phyloP scores from a whole-genome alignment of 225 moss, liverwort and hornwort species.

The Anthoceros angustus region DNA sequence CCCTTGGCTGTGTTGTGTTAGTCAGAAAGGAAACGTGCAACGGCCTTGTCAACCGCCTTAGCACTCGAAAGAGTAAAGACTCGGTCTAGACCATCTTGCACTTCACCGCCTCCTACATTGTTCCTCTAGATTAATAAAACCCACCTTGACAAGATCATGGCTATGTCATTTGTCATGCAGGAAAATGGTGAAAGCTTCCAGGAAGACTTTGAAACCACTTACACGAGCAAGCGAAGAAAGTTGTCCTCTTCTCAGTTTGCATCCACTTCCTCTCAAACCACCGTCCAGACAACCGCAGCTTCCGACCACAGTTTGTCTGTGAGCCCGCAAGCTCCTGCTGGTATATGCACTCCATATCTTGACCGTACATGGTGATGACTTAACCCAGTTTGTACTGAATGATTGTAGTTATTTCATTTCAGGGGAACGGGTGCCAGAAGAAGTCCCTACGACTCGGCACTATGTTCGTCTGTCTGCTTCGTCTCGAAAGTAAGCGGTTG shows the following conservation, averaged over 20 bases:
- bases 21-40: conserved; percentile 41
- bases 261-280: conserved; percentile 14
- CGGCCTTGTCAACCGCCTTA: conserved; percentile 28
- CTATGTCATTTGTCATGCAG: conserved; percentile 14
- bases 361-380: no score
- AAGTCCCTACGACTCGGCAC: not conserved
- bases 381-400: no score
- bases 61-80: conserved; percentile 48
- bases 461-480: not conserved
- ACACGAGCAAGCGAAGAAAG: conserved; percentile 37
- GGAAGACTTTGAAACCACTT: conserved; percentile 46
- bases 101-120: not conserved
- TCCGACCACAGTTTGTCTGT: not conserved
- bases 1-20: no score
- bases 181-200: conserved; percentile 45
- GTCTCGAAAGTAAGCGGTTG: not conserved
- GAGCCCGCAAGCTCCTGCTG: not conserved
- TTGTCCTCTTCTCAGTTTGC: conserved; percentile 23
- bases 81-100: not conserved
- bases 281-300: conserved; percentile 15
- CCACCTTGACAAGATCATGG: not conserved
- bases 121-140: no score
- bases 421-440: not conserved
- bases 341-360: no score
- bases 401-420: no score